Base-by-base conservation (phyloP, 2,329 filamentous ascomycete species). In the Paracamarosporium sp. region DNA sequence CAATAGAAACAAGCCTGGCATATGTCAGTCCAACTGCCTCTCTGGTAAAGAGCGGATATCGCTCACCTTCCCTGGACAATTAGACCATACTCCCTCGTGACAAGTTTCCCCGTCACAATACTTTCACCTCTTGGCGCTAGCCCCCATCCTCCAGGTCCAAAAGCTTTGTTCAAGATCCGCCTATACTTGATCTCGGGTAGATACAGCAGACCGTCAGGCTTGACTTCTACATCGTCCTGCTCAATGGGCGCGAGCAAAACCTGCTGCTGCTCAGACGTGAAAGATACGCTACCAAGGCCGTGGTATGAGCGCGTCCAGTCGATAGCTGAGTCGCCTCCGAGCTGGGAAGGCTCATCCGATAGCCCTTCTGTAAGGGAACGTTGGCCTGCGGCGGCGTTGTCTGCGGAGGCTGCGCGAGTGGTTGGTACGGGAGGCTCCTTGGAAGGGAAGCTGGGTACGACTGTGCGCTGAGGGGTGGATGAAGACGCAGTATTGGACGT, bases 101-200 rank as follows among this genome's bases (percentile, higher is more conserved):
- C 86, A 57, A 86, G 82, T 76, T 90, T 92, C 28, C 88, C 86
- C n/a, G 91, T 93, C 1, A 97, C 91, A 12, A 92, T 89, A 50
- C 91, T 88, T 74, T 96, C 91, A 15, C 93, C 90, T 57, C 93
- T 83, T 9, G 95, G 95, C 55, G 94, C 94, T 53, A 99, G 81
- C 0, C 95, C 95, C 95, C 95, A 99, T 6, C 91, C 95, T 53
- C 96, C 95, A 0, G 95, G 95, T 0, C 95, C 94, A 79, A 99
- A 99, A 0, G 93, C 92, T 69, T 84, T 82, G 76, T 98, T 97
- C 69, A 99, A 79, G 63, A 96, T 94, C 62, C 94, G 83, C 43
- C 95, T 83, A 80, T 99, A 99, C 81, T 98, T 97, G 82, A 99
- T 98, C 83, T 99, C 95, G 12, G 95, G 95, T 57, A 99, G 82